Conservation (phyloP, 2,329 filamentous ascomycete species). For the Aureobasidium leucospermi region DNA sequence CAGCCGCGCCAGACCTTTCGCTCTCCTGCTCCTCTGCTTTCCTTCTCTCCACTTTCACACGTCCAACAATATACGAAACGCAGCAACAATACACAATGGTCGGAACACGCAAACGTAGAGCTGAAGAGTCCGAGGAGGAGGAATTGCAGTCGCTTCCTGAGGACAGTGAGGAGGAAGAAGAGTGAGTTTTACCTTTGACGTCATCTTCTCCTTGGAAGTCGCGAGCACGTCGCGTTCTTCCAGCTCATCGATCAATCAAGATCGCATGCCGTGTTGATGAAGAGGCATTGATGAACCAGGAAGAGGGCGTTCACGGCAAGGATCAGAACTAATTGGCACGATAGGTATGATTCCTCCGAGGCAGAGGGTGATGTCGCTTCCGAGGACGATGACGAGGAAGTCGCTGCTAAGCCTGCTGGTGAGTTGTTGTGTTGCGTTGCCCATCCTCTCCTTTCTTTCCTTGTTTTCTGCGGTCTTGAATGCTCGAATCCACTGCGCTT, state of each 20-base stretch:
- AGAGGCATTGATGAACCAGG: not conserved
- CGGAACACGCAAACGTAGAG: slow-evolving; percentile 39
- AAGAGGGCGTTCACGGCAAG: not conserved
- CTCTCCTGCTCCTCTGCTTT: not conserved
- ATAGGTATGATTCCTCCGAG: slow-evolving; percentile 17
- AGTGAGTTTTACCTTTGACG: slow-evolving; percentile 27
- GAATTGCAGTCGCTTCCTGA: slow-evolving; percentile 38
- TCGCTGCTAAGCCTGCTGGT: slow-evolving; percentile 12
- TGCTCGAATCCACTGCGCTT: no score
- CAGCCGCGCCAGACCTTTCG: not conserved
- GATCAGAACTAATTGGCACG: not conserved
- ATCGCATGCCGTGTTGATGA: not conserved
- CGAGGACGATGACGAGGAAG: slow-evolving; percentile 11
- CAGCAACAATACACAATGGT: not conserved
- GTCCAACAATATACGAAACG: not conserved
- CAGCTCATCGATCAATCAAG: not conserved
- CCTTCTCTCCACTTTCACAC: not conserved
- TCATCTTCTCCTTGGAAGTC: not conserved
- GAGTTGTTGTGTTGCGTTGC: not conserved
- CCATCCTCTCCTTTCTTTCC: not conserved
- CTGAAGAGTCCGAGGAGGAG: slow-evolving; percentile 34
- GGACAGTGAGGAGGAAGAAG: slow-evolving; percentile 36
- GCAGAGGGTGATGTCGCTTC: slow-evolving; percentile 12
- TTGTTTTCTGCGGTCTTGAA: not conserved
- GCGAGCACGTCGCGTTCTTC: not conserved